Base-by-base conservation (phyloP, 306 rosid species). In the cucumber (Cucumis sativus) region DNA sequence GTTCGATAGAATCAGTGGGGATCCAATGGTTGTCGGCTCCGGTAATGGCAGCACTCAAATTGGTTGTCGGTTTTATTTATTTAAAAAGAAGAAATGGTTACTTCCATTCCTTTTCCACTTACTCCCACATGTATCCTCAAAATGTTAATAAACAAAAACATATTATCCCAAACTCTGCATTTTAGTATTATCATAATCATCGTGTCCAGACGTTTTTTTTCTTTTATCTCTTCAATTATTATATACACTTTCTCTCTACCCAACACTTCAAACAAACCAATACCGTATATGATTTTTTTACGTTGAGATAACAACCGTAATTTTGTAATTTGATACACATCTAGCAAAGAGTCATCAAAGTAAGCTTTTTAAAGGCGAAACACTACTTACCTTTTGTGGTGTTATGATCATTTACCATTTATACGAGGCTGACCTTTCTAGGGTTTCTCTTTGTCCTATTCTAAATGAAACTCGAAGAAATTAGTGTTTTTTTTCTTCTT, bases 11-110 rank as follows among this genome's bases (percentile, higher is more conserved):
- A 89, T 91, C 91, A 88, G 84, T 84, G 84, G 85, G 86, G 96
- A 89, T 90, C 88, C 61, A 87, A 85, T 85, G 74, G 74, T 83
- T 93, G 98, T 89, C 97, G 83, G 88, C 92, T 87, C 85, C 88
- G 90, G 76, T 90, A 87, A 86, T 84, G 94, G 93, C 92, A 91
- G 83, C 86, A 81, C 80, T 84, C 66, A 87, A 88, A 87, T 84
- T 78, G 61, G 71, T 79, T 88, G 97, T 93, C 98, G 92, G 91
- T 88, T 81, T 80, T 80, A 28, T 28, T 28, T 28, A 28, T 28
- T 28, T 28, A 28, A 64, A 75, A 15, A 16, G 7, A 15, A 63
- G 6, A 15, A 63, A 77, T 61, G 15, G 52, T 43, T 77, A 77
- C 58, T 37, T 21, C 39, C 73, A 65, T 75, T 75, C 77, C 77